These are phyloP conservation scores for Amauroascus verrucosus DNA, from an alignment of 2,329 filamentous ascomycete species.

Conservation along the genomic window DNA sequence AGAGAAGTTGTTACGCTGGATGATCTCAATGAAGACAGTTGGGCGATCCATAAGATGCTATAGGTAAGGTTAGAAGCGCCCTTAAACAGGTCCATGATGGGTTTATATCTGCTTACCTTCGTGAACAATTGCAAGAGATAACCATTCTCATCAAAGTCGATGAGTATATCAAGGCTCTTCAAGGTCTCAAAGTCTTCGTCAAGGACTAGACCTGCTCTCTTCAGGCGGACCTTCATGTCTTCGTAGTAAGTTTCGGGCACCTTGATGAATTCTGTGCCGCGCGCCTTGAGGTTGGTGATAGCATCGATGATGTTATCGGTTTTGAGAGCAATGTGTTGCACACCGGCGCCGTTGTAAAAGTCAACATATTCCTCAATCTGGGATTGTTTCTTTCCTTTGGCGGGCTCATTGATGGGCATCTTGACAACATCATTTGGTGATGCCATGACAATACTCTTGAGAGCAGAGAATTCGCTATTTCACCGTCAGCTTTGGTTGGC, in stretches of 20 bases:
- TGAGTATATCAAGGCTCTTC: conserved; percentile 70
- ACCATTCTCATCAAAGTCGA: conserved; percentile 88
- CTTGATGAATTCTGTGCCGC: conserved; percentile 85
- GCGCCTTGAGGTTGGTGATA: conserved; percentile 68
- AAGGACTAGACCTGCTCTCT: conserved; percentile 50
- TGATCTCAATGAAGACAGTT: conserved; percentile 93
- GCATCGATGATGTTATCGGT: conserved; percentile 68
- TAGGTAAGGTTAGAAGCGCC: not conserved
- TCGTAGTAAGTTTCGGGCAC: conserved; percentile 82
- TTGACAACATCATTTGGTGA: conserved; percentile 78
- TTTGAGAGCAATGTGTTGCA: conserved; percentile 85
- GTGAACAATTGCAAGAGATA: conserved; percentile 70
- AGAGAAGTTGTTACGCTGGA: conserved; percentile 79
- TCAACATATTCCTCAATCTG: conserved; percentile 91
- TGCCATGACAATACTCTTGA: conserved; percentile 84
- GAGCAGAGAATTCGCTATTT: conserved; percentile 63
- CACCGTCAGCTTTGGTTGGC: not conserved
- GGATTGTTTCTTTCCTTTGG: conserved; percentile 75
- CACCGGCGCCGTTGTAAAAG: conserved; percentile 81
- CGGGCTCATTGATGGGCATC: conserved; percentile 98
- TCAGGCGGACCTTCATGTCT: conserved; percentile 62
- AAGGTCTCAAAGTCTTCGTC: conserved; percentile 82
- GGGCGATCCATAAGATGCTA: conserved; percentile 82
- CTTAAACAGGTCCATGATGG: not conserved
- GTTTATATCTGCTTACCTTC: conserved; percentile 38